Base-by-base conservation (phyloP, 805 yeast species). In the Ogataea sp. region DNA sequence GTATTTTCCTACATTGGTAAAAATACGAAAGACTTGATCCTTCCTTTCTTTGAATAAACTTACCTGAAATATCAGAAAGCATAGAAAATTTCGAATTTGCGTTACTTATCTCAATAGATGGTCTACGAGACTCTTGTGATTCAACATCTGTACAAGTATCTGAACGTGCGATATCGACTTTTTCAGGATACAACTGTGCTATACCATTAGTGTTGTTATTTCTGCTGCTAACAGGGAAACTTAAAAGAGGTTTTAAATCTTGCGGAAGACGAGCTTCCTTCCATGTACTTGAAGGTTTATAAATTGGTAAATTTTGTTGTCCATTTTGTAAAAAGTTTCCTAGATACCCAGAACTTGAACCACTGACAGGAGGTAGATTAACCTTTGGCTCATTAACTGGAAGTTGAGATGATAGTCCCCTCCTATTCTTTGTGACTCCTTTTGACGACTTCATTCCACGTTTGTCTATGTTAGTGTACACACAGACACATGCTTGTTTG, bases 11-110 rank as follows among this genome's bases (percentile, higher is more conserved):
- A 3, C 65, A 56, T 43, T 69, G 73, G 26, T 63, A 51, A 6
- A 69, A 49, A 32, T 66, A 55, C 2, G 73, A 63, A 10, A 65
- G 52, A 0, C 70, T 65, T 20, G 67, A 63, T 24, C 67, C 58
- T 39, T 68, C 73, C 8, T 73, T 72, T 37, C 67, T 43, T 39
- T 64, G 67, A 20, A 68, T 45, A 15, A 59, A 43, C 20, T 57
- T 58, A 0, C 70, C 70, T 6, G 56, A 55, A 8, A 51, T 53
- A 41, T 65, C 70, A 43, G 51, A 49, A 13, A 67, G 29, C n/a
- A 26, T 5, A 10, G 29, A 39, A 18, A 65, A 43, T 32, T 67
- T 51, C 20, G 62, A 47, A 31, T 44, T 47, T 34, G 29, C n/a
- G n/a, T 45, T 47, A 2, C 56, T 58, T 32, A 46, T 41, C 27